Evolutionary conservation across 2,329 filamentous ascomycete genomes (phyloP), one percentile per base, ranked within the genome.

Genomic region (Eutypella sp.): DNA sequence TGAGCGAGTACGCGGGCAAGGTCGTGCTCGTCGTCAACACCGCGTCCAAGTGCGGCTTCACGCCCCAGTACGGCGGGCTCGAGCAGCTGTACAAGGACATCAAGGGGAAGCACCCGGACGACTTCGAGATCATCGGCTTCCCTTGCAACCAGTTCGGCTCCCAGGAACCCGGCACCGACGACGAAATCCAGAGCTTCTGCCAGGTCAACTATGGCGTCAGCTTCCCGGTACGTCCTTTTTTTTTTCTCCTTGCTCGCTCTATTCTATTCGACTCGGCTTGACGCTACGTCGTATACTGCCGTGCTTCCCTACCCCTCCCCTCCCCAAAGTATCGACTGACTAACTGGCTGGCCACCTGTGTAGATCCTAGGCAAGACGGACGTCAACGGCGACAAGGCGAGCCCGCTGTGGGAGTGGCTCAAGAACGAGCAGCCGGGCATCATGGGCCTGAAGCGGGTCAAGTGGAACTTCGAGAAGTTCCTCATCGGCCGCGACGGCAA

Each of bases 391-490:
- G 81, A 86, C 58, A 75, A 82, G 24, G 86, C 90, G 40, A 81
- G 82, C 58, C 90, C 91, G 1, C 69, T 96, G 31, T 97, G 78
- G 67, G 78, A 87, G 64, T 99, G 80, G 80, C 68, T 86, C 62
- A 86, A 85, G 75, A 67, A 70, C 37, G 72, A 84, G 69, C 85
- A 89, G 75, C 79, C 92, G 1, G 91, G 93, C 19, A 62, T 96
- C 46, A 71, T 97, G 71, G 93, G 93, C 18, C 67, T 97, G 63
- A 92, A 95, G 84, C 71, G 84, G 51, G 77, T 99, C 60, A 96
- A 97, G 85, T 99, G 93, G 93, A 99, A 99, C 73, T 99, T 97
- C 74, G 93, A 99, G 71, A 99, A 99, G 81, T 99, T 96, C 72
- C 73, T 99, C 53, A 75, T 99, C 54, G 86, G 85, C 49, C 79